Base-by-base conservation (phyloP, 2,329 filamentous ascomycete genomes). In the Cytospora paraplurivora region DNA sequence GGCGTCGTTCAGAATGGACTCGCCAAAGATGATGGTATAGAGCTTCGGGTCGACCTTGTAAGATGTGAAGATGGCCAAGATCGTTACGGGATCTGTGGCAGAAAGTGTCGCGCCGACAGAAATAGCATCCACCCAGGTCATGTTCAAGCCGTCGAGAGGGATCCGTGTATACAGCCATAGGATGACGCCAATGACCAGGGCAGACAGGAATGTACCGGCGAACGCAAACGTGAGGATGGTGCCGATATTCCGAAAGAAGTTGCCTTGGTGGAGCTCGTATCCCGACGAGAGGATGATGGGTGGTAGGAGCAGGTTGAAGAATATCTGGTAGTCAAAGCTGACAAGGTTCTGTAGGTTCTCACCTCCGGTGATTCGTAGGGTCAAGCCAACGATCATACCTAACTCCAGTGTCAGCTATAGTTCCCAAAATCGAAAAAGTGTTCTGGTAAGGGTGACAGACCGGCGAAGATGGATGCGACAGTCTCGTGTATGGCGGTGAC, bases 11-110 rank as follows among this genome's bases (percentile, higher is more conserved):
- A 99, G 81, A 66, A 99, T 98, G 8, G 94, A 96, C 78, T 99
- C 95, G 74, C 95, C 95, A 76, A 99, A 99, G 69, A 99, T 99
- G 75, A 99, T 88, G 35, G 95, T 99, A 79, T 99, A 99, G 19
- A 99, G 85, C 78, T 98, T 98, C 3, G 95, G 95, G 72, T 99
- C 95, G 71, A 99, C 95, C 78, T 98, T 98, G 85, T 98, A 99
- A 1, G 95, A 91, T 76, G 97, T 98, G 85, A 99, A 99, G 70
- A 99, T 99, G 74, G 95, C 95, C 60, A 99, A 82, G 71, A 99
- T 98, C 0, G 95, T 99, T 64, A 99, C 94, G 0, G 95, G 95
- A 73, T 99, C 95, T 1, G 95, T 99, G 65, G 95, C 95, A 1
- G 95, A 98, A 37, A 99, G 85, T 0, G 95, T 99, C 52, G 95